These are phyloP conservation scores for Cladosporium halotolerans DNA, from an alignment of 2,329 filamentous ascomycete species.

Conservation along the genomic window DNA sequence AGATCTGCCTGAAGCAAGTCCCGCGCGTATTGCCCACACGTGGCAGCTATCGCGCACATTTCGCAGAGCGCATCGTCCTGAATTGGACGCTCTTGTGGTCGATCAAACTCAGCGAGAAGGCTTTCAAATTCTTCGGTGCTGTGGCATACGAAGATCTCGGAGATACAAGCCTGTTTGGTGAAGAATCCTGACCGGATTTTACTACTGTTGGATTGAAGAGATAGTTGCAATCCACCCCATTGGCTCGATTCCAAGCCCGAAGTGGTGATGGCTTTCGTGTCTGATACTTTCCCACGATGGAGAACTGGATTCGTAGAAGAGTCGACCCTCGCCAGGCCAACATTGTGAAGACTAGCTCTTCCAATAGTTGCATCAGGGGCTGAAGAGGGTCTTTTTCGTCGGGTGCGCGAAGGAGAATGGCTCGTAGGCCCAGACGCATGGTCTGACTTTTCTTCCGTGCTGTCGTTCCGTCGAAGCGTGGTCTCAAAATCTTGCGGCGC, in stretches of 20 bases:
- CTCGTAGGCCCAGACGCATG: background rate
- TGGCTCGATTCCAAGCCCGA: too few species aligned
- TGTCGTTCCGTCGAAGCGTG: too few species aligned
- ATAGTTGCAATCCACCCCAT: background rate
- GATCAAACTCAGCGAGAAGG: background rate
- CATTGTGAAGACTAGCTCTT: too few species aligned
- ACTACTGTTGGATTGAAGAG: background rate
- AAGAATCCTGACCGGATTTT: background rate
- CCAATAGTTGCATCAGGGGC: too few species aligned
- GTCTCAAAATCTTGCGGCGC: background rate
- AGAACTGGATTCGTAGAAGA: background rate
- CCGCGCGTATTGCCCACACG: background rate
- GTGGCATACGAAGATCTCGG: conserved; percentile 3
- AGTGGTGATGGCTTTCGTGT: too few species aligned
- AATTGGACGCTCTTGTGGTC: too few species aligned
- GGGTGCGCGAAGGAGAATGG: background rate
- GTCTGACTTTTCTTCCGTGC: too few species aligned
- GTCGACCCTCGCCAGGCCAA: background rate
- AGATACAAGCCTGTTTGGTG: background rate
- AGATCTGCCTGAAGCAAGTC: background rate
- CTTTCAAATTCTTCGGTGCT: background rate
- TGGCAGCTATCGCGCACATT: background rate
- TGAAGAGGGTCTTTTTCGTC: too few species aligned
- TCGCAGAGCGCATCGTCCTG: background rate
- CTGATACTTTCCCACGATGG: background rate